phyloP scores from a whole-genome alignment of 2,329 filamentous ascomycete genomes.

The Paraphoma chrysanthemicola region DNA sequence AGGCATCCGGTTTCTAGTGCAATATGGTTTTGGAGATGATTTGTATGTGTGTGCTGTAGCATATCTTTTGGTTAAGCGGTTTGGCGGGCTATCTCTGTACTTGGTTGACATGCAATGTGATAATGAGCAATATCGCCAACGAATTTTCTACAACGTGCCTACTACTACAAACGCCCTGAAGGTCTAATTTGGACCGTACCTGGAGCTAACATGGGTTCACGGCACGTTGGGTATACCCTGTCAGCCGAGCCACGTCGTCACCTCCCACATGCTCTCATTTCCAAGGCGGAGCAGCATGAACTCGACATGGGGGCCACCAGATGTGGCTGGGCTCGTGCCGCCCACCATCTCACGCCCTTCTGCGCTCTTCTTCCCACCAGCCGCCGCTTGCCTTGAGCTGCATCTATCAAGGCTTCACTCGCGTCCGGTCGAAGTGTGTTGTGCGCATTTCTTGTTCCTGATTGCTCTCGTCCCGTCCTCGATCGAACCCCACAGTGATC shows the following conservation, averaged over 20 bases:
- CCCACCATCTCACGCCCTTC: constrained; percentile 26
- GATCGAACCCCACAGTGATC: constrained; percentile 34
- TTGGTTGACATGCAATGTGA: constrained; percentile 31
- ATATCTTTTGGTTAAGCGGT: constrained; percentile 23
- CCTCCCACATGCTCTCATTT: constrained; percentile 18
- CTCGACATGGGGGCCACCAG: constrained; percentile 31
- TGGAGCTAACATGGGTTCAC: constrained; percentile 23
- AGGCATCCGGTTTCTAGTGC: constrained; percentile 1
- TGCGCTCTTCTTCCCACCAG: constrained; percentile 17
- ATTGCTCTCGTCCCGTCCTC: constrained; percentile 12
- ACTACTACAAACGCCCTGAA: neutral
- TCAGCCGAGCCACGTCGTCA: constrained; percentile 28
- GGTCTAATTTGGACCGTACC: constrained; percentile 22
- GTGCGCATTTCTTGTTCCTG: constrained; percentile 7
- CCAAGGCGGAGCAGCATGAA: constrained; percentile 34
- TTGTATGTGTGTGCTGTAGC: constrained; percentile 17
- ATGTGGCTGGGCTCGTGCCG: constrained; percentile 38
- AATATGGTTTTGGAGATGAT: neutral
- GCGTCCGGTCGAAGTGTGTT: constrained; percentile 1
- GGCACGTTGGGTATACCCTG: constrained; percentile 18
- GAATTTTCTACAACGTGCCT: neutral
- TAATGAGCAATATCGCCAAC: constrained; percentile 28
- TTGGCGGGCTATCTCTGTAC: constrained; percentile 21
- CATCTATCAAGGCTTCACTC: neutral
- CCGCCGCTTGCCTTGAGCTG: constrained; percentile 23